phyloP scores from a whole-genome alignment of 2,329 filamentous ascomycete genomes.

The Chalaropsis thielavioides region DNA sequence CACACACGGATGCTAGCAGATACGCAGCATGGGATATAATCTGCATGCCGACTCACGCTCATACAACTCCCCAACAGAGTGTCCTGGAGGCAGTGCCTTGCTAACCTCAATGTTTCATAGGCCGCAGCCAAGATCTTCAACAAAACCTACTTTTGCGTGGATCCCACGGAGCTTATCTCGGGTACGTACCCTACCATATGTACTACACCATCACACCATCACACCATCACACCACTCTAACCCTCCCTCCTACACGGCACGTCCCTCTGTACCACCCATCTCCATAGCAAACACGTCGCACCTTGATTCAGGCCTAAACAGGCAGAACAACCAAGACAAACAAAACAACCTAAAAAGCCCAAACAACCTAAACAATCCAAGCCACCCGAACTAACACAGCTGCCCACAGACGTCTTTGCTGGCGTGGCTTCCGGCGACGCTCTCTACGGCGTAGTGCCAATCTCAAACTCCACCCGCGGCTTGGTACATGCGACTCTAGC shows the following conservation, averaged over 20 bases:
- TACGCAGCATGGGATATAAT: slow-evolving; percentile 17
- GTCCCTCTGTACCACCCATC: background rate
- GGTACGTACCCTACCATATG: slow-evolving; percentile 23
- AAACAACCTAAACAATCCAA: background rate
- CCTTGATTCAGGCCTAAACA: background rate
- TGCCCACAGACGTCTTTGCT: slow-evolving; percentile 55
- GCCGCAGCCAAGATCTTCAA: slow-evolving; percentile 36
- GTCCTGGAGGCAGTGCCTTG: background rate
- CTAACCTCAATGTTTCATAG: slow-evolving; percentile 22
- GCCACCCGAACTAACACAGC: background rate
- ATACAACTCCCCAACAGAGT: background rate
- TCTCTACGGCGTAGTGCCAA: slow-evolving; percentile 69
- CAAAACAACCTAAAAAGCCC: background rate
- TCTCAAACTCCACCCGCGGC: slow-evolving; percentile 94
- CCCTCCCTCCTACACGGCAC: background rate
- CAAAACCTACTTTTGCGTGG: slow-evolving; percentile 32
- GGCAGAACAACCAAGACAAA: background rate
- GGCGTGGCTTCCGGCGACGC: slow-evolving; percentile 53
- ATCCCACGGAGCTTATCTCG: slow-evolving; percentile 38
- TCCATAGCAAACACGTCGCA: background rate
- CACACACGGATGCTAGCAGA: slow-evolving; percentile 8
- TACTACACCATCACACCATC: background rate
- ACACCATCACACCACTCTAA: background rate
- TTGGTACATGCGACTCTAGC: slow-evolving; percentile 83
- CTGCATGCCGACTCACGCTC: too few relatives aligned